Evolutionary conservation across 306 rosid species (phyloP).

Genomic region (Vicia villosa): DNA sequence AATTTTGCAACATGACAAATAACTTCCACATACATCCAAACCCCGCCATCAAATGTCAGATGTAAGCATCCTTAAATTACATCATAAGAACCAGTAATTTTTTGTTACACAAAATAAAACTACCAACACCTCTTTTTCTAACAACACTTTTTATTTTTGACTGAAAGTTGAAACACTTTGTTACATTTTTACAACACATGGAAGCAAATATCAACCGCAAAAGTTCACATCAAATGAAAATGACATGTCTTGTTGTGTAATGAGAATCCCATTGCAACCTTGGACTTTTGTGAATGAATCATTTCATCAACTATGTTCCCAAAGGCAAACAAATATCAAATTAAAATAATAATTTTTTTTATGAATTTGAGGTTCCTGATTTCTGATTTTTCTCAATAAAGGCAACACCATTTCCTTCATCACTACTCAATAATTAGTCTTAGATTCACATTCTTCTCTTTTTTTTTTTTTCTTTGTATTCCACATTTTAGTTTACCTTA

Average conservation of each 20-base stretch:
- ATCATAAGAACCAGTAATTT: no score
- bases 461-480: background rate
- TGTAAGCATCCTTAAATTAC: no score
- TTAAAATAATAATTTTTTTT: no score
- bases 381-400: background rate
- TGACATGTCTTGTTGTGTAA: background rate
- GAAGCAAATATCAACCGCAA: conserved; percentile 1
- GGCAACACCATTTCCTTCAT: background rate
- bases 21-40: no score
- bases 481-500: background rate
- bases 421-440: background rate
- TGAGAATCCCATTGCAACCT: background rate
- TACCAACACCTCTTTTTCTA: no score
- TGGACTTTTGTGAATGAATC: background rate
- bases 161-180: no score
- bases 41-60: no score
- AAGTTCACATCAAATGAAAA: conserved; percentile 9
- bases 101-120: no score
- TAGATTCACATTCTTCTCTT: conserved; percentile 3
- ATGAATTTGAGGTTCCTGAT: no score
- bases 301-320: background rate
- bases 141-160: no score
- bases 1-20: no score
- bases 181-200: background rate
- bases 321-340: background rate